A percentile compares a stretch with the other conserved stretches of the same genome.
These are phyloP conservation scores for Alisma plantagoaquatica DNA, from an alignment of 106 monocot species.

Conservation along the genomic window DNA sequence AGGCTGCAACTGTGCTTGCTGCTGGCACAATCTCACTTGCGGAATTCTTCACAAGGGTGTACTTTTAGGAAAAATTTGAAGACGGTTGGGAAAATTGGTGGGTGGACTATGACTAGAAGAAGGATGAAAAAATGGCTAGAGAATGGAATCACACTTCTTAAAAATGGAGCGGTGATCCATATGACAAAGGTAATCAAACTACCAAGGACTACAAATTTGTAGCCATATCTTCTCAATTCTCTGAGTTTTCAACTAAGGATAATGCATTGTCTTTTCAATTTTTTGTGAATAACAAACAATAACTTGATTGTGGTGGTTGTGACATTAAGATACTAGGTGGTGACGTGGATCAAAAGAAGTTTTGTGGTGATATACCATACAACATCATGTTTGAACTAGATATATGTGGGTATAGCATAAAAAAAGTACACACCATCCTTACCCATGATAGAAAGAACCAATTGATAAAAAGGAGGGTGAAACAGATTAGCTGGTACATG, in stretches of 20 bases:
- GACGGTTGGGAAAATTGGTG: constrained; percentile 32
- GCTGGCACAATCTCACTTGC: too few relatives aligned
- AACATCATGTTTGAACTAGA: too few relatives aligned
- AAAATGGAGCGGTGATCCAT: constrained; percentile 30
- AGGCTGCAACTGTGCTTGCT: too few relatives aligned
- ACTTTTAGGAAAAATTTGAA: too few relatives aligned
- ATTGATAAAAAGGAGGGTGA: too few relatives aligned
- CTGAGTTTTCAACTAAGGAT: constrained; percentile 7
- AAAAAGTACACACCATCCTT: too few relatives aligned
- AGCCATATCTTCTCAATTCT: constrained; percentile 5
- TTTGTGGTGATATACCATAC: constrained; percentile 7
- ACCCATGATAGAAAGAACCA: too few relatives aligned
- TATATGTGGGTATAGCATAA: too few relatives aligned
- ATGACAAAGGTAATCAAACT: constrained; percentile 22
- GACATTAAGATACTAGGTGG: constrained; percentile 5
- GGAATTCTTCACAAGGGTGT: too few relatives aligned
- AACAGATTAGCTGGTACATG: too few relatives aligned
- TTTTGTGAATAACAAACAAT: constrained; percentile 4
- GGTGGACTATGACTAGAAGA: constrained; percentile 32
- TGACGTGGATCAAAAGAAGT: constrained; percentile 8
- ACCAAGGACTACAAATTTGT: constrained; percentile 3
- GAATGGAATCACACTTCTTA: constrained; percentile 30
- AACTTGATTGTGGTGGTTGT: constrained; percentile 10
- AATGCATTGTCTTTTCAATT: constrained; percentile 6
- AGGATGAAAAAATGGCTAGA: constrained; percentile 26